A percentile compares a stretch with the other conserved stretches of the same genome.
Evolutionary conservation across 1,284 basidiomycete species (phyloP).

Genomic region (Sphaerobolus stellatus): DNA sequence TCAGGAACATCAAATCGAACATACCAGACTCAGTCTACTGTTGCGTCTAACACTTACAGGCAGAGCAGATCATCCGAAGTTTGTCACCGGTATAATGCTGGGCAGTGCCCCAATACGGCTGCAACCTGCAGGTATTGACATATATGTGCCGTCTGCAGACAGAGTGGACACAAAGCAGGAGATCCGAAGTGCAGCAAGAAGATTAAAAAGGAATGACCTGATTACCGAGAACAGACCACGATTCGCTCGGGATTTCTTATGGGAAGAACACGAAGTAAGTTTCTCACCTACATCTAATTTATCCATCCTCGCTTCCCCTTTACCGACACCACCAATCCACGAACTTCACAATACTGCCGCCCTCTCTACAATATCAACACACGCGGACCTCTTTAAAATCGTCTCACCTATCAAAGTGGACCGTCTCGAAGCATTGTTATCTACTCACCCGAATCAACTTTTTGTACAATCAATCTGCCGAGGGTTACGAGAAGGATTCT

Average conservation of each 20-base stretch:
- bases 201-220: not conserved
- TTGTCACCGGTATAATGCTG: not conserved
- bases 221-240: not conserved
- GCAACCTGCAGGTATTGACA: not conserved
- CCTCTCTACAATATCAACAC: not conserved
- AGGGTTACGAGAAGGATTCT: slow-evolving; percentile 39
- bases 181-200: not conserved
- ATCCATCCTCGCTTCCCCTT: slow-evolving; percentile 1
- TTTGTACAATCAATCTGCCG: slow-evolving; percentile 35
- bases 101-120: not conserved
- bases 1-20: not conserved
- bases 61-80: not conserved
- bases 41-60: not conserved
- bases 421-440: slow-evolving; percentile 27
- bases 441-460: slow-evolving; percentile 34
- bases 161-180: not conserved
- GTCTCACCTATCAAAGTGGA: slow-evolving; percentile 36
- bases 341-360: slow-evolving; percentile 8
- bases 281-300: slow-evolving; percentile 1
- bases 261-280: not conserved
- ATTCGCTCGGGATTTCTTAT: not conserved
- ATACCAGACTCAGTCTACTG: not conserved
- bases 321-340: slow-evolving; percentile 13
- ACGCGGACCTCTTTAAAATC: slow-evolving; percentile 35
- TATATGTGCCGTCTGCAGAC: not conserved